Percentiles rank a stretch among this genome's conserved stretches.
These are phyloP conservation scores for Phtheirospermum japonicum DNA, from an alignment of 257 asterid genomes.

Conservation along the genomic window DNA sequence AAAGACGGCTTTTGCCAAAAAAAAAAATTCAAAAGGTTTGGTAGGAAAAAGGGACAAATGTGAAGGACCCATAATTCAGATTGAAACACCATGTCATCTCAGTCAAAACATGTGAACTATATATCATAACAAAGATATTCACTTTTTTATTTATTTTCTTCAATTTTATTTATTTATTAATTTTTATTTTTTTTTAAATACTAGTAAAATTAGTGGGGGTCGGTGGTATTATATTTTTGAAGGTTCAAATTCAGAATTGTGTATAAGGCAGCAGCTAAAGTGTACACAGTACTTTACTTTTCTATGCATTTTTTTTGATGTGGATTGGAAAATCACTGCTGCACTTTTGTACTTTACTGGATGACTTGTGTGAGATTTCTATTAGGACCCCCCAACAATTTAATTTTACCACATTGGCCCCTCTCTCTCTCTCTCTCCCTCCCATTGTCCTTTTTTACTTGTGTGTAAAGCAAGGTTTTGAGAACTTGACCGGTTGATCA, in stretches of 20 bases:
- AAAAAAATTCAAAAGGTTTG: slow-evolving; percentile 26
- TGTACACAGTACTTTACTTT: slow-evolving; percentile 14
- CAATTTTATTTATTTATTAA: too few species aligned
- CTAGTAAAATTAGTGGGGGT: too few species aligned
- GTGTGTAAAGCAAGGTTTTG: too few species aligned
- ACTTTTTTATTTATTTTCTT: not conserved
- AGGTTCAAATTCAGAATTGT: not conserved
- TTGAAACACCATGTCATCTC: too few species aligned
- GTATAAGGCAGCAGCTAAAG: not conserved
- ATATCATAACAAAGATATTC: not conserved
- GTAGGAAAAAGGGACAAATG: slow-evolving; percentile 22
- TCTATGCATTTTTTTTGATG: too few species aligned
- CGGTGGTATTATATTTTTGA: too few species aligned
- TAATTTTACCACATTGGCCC: slow-evolving; percentile 8
- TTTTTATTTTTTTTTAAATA: too few species aligned
- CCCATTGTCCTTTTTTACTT: not conserved
- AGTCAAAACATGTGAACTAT: slow-evolving; percentile 39
- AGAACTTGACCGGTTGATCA: too few species aligned
- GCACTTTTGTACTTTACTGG: slow-evolving; percentile 12
- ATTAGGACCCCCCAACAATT: not conserved
- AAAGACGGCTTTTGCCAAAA: slow-evolving; percentile 6
- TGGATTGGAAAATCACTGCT: slow-evolving; percentile 16
- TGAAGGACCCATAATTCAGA: slow-evolving; percentile 20
- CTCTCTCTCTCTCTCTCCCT: slow-evolving; percentile 7
- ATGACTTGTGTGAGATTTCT: not conserved